A percentile compares a stretch with the other conserved stretches of the same genome.
These are phyloP conservation scores for Escovopsis sp. DNA, from an alignment of 2,329 filamentous ascomycete genomes.

Conservation along the genomic window DNA sequence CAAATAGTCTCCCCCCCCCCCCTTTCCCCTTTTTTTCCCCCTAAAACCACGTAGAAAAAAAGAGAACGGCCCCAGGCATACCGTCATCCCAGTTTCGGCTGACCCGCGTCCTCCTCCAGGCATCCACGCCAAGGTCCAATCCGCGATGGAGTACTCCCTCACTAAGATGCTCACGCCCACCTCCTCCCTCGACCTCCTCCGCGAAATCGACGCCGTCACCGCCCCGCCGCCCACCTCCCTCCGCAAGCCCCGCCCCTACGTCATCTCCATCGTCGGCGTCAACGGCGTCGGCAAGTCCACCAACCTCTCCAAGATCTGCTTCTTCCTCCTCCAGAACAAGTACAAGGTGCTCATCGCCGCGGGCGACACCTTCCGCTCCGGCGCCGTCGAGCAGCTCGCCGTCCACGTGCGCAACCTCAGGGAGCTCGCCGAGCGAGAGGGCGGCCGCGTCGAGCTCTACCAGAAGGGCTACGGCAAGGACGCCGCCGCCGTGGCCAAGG, in stretches of 20 bases:
- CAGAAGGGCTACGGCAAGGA: conserved; percentile 98
- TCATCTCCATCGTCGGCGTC: conserved; percentile 95
- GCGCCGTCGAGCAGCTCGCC: conserved; percentile 89
- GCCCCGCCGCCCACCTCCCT: conserved; percentile 48
- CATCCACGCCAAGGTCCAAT: conserved; percentile 67
- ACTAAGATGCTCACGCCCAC: conserved; percentile 94
- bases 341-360: conserved; percentile 89
- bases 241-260: conserved; percentile 63
- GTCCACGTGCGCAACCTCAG: conserved; percentile 90
- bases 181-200: conserved; percentile 82
- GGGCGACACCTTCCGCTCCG: conserved; percentile 92
- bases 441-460: conserved; percentile 75
- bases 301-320: conserved; percentile 94
- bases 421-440: conserved; percentile 73
- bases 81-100: not conserved
- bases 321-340: conserved; percentile 93
- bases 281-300: conserved; percentile 98
- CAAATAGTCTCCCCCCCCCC: too few species aligned
- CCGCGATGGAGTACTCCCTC: conserved; percentile 81
- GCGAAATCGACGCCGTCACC: conserved; percentile 73
- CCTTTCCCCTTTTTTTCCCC: conserved; percentile 1
- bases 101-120: conserved; percentile 22
- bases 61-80: too few species aligned
- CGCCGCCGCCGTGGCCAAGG: conserved; percentile 85
- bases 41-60: too few species aligned